Evolutionary conservation across 768 basidiomycete genomes (phyloP).

Genomic region (Dendrothele bispora): DNA sequence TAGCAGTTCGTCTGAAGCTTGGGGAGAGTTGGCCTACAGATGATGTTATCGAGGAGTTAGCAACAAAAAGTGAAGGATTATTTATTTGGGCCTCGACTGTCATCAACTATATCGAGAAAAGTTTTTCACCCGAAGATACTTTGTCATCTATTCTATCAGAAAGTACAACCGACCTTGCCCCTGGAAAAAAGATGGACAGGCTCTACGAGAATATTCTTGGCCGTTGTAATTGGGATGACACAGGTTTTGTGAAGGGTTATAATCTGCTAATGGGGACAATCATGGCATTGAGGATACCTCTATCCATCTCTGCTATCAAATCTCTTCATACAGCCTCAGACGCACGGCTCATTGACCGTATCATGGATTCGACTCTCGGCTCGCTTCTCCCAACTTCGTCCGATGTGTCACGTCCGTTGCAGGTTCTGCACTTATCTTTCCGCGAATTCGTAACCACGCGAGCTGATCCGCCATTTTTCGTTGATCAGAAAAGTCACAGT

Average conservation of each 20-base stretch:
- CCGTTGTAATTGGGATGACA: constrained; percentile 14
- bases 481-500: not conserved
- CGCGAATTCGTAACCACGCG: not conserved
- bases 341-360: not conserved
- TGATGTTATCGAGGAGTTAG: constrained; percentile 1
- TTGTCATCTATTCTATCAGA: not conserved
- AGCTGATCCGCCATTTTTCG: not conserved
- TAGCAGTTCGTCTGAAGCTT: constrained; percentile 4
- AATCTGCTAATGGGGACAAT: not conserved
- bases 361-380: not conserved
- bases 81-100: constrained; percentile 21
- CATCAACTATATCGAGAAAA: constrained; percentile 10
- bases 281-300: not conserved
- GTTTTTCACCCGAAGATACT: not conserved
- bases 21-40: not conserved
- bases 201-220: not conserved
- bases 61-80: constrained; percentile 16
- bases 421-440: not conserved
- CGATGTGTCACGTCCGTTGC: not conserved
- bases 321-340: not conserved
- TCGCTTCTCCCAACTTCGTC: not conserved
- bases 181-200: not conserved
- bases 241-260: constrained; percentile 11
- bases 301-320: not conserved
- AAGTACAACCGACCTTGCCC: not conserved